Conservation (phyloP, 2,329 filamentous ascomycete species). For the Phaeosphaeria sp. region DNA sequence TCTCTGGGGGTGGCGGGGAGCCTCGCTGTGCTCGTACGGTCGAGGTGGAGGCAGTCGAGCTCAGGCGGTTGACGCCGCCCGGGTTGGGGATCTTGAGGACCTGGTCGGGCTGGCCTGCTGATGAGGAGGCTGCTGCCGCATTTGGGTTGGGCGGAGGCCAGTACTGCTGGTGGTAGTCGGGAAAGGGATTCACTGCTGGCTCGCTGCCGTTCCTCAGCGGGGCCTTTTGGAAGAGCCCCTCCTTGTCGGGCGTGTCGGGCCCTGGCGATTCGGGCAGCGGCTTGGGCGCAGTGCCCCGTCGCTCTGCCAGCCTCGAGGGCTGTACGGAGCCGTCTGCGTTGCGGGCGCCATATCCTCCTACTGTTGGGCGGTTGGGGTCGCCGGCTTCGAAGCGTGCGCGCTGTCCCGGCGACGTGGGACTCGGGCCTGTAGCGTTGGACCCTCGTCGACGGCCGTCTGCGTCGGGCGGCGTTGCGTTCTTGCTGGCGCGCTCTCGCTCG, state of each 20-base stretch:
- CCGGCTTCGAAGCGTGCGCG: slow-evolving; percentile 55
- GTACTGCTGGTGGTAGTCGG: slow-evolving; percentile 66
- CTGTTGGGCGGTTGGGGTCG: slow-evolving; percentile 57
- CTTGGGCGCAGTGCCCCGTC: slow-evolving; percentile 80
- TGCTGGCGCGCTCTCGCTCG: slow-evolving; percentile 43
- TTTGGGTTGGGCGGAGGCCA: slow-evolving; percentile 56
- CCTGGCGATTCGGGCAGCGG: slow-evolving; percentile 83
- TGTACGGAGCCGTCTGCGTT: slow-evolving; percentile 45
- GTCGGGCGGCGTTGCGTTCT: slow-evolving; percentile 43
- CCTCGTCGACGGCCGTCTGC: slow-evolving; percentile 38
- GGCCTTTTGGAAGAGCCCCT: slow-evolving; percentile 77
- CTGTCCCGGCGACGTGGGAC: slow-evolving; percentile 37
- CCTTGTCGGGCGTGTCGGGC: slow-evolving; percentile 75
- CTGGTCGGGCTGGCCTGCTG: slow-evolving; percentile 30
- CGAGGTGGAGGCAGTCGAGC: slow-evolving; percentile 88
- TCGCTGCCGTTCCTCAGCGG: slow-evolving; percentile 48
- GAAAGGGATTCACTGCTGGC: slow-evolving; percentile 50
- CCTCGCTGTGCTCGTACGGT: slow-evolving; percentile 91
- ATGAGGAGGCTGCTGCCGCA: slow-evolving; percentile 1
- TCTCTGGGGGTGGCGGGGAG: slow-evolving; percentile 93
- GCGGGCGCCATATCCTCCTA: slow-evolving; percentile 52
- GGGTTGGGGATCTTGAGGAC: slow-evolving; percentile 60
- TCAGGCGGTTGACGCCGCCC: slow-evolving; percentile 65
- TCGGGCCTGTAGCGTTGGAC: slow-evolving; percentile 37
- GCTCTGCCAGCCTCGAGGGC: slow-evolving; percentile 74